Base-by-base conservation (phyloP, 768 basidiomycete species). In the Auriscalpium vulgare region DNA sequence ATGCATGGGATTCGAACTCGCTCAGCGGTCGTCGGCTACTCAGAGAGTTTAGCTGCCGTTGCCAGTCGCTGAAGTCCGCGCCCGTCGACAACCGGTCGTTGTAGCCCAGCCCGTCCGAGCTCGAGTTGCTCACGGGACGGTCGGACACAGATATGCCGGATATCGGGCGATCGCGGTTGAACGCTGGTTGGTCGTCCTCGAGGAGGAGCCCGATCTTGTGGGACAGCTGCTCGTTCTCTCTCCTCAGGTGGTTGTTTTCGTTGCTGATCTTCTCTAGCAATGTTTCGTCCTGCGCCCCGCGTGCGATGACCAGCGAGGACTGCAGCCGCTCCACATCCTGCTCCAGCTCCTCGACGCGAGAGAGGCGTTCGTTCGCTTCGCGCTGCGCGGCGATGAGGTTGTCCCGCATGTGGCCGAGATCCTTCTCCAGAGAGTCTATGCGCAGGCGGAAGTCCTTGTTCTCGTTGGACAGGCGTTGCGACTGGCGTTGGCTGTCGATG, bases 131-230 rank as follows among this genome's bases (percentile, higher is more conserved):
- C 48, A 78, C 74, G 45, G 84, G 82, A 36, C 80, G 80, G 56
- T 75, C 78, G 4, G 74, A 73, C 45, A 78, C 69, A 19, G 73
- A 74, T 47, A 79, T 71, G 37, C 78, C 79, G 9, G 87, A 89
- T 58, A 84, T 71, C 23, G 85, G 86, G 35, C 71, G 69, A 17
- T 77, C 78, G 49, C 75, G 75, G 35, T 83, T 83, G 64, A 85
- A 91, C 3, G 80, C 74, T 19, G 87, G 81, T 62, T 88, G 87
- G 63, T 92, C 90, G 46, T 89, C 91, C 64, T 93, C 91, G 53
- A 95, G 80, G 14, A 95, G 77, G 48, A 95, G 78, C 55, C 84
- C 88, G 63, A 95, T 92, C 78, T 92, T 93, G 68, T 91, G 90
- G n/a, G 87, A 85, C 46, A 94, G 79, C 62, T 92, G 85, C 66